Evolutionary conservation across 371 early-diverging fungal genomes (phyloP), one percentile per base, ranked within the genome.

Genomic region (Mortierella sp.): DNA sequence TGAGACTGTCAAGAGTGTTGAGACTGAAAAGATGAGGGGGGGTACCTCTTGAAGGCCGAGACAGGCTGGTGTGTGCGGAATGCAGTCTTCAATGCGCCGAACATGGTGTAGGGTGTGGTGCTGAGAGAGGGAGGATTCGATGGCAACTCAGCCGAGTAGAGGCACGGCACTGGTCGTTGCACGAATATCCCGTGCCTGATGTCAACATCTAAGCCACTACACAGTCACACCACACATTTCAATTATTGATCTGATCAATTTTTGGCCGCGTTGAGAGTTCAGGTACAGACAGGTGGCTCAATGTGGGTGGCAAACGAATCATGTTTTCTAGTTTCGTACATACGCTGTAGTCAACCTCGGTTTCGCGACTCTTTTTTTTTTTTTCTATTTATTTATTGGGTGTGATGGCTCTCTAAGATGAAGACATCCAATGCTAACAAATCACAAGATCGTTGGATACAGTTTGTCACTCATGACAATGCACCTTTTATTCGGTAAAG

Each of bases 21-120:
- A 21, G 60, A 46, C 12, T 44, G 16, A 14, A 32, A 0, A 14
- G 48, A 35, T 35, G 10, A 32, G 41, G 41, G 41, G 7, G 35
- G 38, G 76, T 83, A 83, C 83, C 83, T 83, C 79, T 75, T 78
- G n/a, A 83, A 56, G 7, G 76, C 76, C 71, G 83, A 76, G 74
- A 74, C 71, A 24, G 83, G 83, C 74, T 82, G 75, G 41, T 83
- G 79, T 21, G 83, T 49, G 76, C 76, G 83, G 56, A 83, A 73
- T 41, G 76, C 83, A 3, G 74, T 72, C 76, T 73, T 79, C 60
- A 83, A 76, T 55, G 83, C 76, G 54, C 76, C 74, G 27, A 83
- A 83, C 83, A 83, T 83, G 65, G n/a, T 77, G 80, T 60, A 43
- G 14, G 51, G 16, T 21, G 54, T 38, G 41, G 6, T 24, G 56